Percentiles rank a stretch among this genome's conserved stretches.
Conservation (phyloP, 805 yeast species). For the Metschnikowia koreensis region DNA sequence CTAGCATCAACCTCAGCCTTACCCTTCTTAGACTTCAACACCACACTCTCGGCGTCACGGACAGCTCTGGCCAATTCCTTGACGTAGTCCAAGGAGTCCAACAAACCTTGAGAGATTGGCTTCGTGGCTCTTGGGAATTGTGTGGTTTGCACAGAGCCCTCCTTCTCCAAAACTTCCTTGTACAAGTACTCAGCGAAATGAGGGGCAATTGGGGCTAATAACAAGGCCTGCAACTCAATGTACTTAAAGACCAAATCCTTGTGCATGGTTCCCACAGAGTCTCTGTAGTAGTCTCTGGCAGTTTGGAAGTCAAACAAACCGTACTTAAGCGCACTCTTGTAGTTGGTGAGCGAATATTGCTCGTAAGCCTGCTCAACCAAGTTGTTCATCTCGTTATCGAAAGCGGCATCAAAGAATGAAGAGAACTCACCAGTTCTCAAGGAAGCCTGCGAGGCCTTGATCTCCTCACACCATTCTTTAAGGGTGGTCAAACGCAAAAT, state of each 20-base stretch:
- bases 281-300: constrained; percentile 96
- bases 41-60: constrained; percentile 90
- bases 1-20: constrained; percentile 72
- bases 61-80: constrained; percentile 76
- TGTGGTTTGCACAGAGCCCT: constrained; percentile 68
- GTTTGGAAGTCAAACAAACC: constrained; percentile 94
- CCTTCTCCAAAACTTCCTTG: constrained; percentile 72
- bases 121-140: constrained; percentile 74
- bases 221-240: constrained; percentile 80
- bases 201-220: constrained; percentile 91
- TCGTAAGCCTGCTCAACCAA: constrained; percentile 72
- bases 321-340: constrained; percentile 83
- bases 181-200: constrained; percentile 91
- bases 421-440: constrained; percentile 51
- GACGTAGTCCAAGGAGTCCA: constrained; percentile 75
- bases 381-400: constrained; percentile 88
- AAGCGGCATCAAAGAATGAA: constrained; percentile 78
- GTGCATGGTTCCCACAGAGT: constrained; percentile 71
- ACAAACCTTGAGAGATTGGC: constrained; percentile 58
- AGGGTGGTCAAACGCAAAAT: constrained; percentile 87
- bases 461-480: constrained; percentile 94
- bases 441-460: constrained; percentile 47
- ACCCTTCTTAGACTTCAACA: constrained; percentile 80
- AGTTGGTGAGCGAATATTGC: constrained; percentile 70
- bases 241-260: constrained; percentile 75